Conservation (phyloP, 768 basidiomycete genomes). For the Hericium erinaceus region DNA sequence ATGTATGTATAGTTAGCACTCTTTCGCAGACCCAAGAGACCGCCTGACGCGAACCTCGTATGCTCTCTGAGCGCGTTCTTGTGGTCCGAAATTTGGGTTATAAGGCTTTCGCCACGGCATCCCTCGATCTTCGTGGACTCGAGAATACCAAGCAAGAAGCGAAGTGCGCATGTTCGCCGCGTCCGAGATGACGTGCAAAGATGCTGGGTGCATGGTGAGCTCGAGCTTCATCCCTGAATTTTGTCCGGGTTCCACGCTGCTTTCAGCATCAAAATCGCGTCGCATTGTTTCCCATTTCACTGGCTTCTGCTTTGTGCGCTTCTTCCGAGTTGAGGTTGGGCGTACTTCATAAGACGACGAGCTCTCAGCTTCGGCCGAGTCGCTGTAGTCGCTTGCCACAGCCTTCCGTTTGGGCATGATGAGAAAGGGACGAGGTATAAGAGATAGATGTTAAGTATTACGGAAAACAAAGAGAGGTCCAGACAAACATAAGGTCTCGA, state of each 20-base stretch:
- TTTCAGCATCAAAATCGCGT: background rate
- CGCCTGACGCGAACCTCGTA: conserved; percentile 62
- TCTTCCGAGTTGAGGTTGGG: too few relatives aligned
- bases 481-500: too few relatives aligned
- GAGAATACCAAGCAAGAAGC: conserved; percentile 63
- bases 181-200: conserved; percentile 38
- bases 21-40: background rate
- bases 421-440: too few relatives aligned
- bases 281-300: background rate
- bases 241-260: too few relatives aligned
- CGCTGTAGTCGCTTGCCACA: too few relatives aligned
- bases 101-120: conserved; percentile 92
- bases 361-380: too few relatives aligned
- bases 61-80: conserved; percentile 72
- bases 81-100: conserved; percentile 39
- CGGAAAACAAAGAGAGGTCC: too few relatives aligned
- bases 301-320: background rate
- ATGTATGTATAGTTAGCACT: background rate
- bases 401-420: too few relatives aligned
- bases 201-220: conserved; percentile 29
- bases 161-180: conserved; percentile 35
- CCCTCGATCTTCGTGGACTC: conserved; percentile 53
- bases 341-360: too few relatives aligned
- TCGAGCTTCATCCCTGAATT: too few relatives aligned
- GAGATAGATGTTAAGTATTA: too few relatives aligned